Evolutionary conservation across 2,329 filamentous ascomycete genomes (phyloP).

Genomic region (Tolypocladium inflatum): DNA sequence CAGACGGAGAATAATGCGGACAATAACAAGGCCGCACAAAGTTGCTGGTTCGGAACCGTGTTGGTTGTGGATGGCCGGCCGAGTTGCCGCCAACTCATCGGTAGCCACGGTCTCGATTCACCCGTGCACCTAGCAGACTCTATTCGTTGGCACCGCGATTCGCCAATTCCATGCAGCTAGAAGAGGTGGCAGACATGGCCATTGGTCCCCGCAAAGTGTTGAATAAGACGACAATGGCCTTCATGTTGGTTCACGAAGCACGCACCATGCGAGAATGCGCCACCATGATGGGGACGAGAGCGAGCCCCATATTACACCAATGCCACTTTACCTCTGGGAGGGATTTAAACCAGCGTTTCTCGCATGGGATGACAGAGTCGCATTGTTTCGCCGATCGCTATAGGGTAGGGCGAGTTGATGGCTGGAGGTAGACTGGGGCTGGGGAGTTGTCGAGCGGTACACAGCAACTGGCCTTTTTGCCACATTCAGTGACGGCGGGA

Average conservation of each 20-base stretch:
- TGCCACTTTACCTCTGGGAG: too few species aligned
- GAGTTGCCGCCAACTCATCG: not conserved
- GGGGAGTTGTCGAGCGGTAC: not conserved
- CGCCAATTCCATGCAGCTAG: not conserved
- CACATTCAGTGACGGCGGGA: not conserved
- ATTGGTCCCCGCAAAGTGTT: not conserved
- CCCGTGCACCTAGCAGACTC: not conserved
- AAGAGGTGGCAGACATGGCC: not conserved
- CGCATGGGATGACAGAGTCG: too few species aligned
- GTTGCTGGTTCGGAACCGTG: not conserved
- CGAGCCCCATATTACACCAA: too few species aligned
- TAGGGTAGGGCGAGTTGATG: not conserved
- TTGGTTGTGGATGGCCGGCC: not conserved
- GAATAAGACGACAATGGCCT: not conserved
- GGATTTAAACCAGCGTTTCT: too few species aligned
- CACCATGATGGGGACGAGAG: too few species aligned
- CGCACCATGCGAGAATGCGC: too few species aligned
- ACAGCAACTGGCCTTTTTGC: too few species aligned
- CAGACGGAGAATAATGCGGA: not conserved
- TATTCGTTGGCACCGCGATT: not conserved
- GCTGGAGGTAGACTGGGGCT: not conserved
- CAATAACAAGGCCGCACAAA: not conserved
- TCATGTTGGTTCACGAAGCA: too few species aligned
- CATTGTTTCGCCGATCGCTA: not conserved
- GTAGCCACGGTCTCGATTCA: not conserved